These are phyloP conservation scores for Calocybe gambosa DNA, from an alignment of 1,284 basidiomycete genomes.

Conservation along the genomic window DNA sequence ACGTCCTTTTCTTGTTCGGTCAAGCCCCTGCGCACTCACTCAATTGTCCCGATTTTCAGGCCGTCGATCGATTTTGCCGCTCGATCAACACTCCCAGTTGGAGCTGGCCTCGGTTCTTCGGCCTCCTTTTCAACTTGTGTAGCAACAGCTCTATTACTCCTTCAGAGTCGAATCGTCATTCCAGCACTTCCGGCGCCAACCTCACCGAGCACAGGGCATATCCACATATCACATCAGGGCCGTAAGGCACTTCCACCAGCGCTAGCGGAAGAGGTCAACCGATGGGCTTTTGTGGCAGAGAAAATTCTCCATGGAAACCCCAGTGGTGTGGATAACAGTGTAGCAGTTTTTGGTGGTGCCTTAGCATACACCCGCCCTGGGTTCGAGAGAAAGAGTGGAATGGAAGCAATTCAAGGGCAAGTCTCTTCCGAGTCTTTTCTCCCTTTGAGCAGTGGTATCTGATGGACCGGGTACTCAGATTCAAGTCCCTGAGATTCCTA, in stretches of 20 bases:
- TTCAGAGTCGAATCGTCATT: conserved; percentile 53
- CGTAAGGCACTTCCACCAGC: conserved; percentile 54
- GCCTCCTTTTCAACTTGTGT: conserved; percentile 92
- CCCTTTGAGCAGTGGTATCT: conserved; percentile 8
- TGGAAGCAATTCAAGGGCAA: conserved; percentile 83
- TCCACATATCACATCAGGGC: conserved; percentile 60
- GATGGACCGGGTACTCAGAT: conserved; percentile 25
- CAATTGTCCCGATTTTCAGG: conserved; percentile 32
- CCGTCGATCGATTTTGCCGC: conserved; percentile 76
- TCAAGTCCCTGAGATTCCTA: conserved; percentile 66
- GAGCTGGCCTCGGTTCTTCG: conserved; percentile 96
- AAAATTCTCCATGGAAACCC: conserved; percentile 98
- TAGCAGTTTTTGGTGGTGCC: conserved; percentile 90
- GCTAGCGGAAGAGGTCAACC: conserved; percentile 77
- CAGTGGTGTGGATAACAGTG: conserved; percentile 96
- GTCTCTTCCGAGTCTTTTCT: conserved; percentile 23
- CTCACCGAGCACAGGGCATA: conserved; percentile 39
- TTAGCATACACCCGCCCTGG: conserved; percentile 85
- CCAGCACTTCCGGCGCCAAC: conserved; percentile 44
- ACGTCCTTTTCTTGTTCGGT: conserved; percentile 22
- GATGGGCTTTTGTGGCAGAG: conserved; percentile 93
- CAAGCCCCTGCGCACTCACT: conserved; percentile 12
- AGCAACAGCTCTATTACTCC: conserved; percentile 77
- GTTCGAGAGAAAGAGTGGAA: conserved; percentile 69
- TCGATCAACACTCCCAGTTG: conserved; percentile 94